These are phyloP conservation scores for Lolium perenne DNA, from an alignment of 176 grass and related monocot species.

Conservation along the genomic window DNA sequence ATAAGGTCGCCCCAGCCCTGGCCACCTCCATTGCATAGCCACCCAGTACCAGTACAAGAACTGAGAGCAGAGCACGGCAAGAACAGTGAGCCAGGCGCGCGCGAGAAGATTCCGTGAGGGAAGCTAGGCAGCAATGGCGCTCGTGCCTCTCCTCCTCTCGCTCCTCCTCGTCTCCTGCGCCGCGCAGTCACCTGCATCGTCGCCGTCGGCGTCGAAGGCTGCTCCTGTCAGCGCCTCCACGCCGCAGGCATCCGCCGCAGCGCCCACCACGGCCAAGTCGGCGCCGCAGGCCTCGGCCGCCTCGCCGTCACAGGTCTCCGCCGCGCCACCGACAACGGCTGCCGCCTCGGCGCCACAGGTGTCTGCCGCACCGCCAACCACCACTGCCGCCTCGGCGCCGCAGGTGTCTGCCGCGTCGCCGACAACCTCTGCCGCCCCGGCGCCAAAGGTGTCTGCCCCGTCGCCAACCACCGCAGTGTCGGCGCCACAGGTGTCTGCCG, in stretches of 20 bases:
- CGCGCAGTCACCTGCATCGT: slow-evolving; percentile 59
- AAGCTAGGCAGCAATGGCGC: slow-evolving; percentile 22
- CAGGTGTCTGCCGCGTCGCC: slow-evolving; percentile 18
- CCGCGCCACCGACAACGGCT: slow-evolving; percentile 19
- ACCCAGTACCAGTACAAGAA: too few relatives aligned
- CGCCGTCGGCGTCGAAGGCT: slow-evolving; percentile 36
- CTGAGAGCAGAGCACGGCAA: too few relatives aligned
- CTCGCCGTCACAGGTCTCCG: background rate
- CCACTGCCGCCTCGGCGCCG: slow-evolving; percentile 18
- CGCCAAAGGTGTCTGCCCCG: slow-evolving; percentile 11
- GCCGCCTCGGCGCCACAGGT: background rate
- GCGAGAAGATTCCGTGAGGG: background rate
- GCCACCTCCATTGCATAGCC: slow-evolving; percentile 27
- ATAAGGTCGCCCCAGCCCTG: slow-evolving; percentile 26
- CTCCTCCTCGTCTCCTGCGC: slow-evolving; percentile 58
- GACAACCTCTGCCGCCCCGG: background rate
- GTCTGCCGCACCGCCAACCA: slow-evolving; percentile 19
- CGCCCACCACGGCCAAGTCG: background rate
- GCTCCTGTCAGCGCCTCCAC: slow-evolving; percentile 34
- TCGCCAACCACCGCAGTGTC: background rate
- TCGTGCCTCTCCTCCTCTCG: slow-evolving; percentile 44
- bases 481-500: background rate
- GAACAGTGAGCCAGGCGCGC: background rate
- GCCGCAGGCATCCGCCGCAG: slow-evolving; percentile 27
- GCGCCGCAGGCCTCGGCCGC: background rate